Evolutionary conservation across 306 rosid species (phyloP), one percentile per base, ranked within the genome.

Genomic region (Castanospermum australe): DNA sequence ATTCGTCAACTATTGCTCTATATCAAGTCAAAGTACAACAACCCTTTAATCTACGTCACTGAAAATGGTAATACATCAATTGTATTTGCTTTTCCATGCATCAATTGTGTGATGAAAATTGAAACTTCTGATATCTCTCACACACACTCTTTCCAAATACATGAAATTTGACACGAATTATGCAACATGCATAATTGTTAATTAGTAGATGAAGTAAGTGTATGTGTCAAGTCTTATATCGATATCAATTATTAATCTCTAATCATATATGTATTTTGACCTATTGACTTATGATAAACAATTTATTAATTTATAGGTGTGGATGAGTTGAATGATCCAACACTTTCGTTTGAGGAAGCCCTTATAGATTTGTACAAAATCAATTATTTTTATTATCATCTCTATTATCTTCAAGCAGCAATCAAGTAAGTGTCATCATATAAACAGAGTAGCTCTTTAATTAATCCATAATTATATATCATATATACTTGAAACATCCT

Each of bases 301-400:
- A 25, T 20, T 33, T 30, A 8, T 75, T 39, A 47, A n/a, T 50
- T 10, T 73, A 30, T 4, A 90, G 94, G 97, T 1, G 8, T 77
- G 1, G 82, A 84, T 74, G 97, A 92, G 48, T 50, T 51, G 15
- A 57, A 83, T 77, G 87, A 92, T 67, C 83, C 84, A 32, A 77
- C 81, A 1, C 56, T 89, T 4, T 3, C 90, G 0, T 79, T 87
- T 7, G 79, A 86, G 52, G 66, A 86, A 81, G 88, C 88, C 4
- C 87, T 92, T 5, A 22, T 1, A 0, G 96, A 92, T 75, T 42
- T 54, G 14, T 50, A 20, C 0, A 84, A 92, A 66, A 77, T 92
- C 51, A 84, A 84, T 32, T 90, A 84, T 64, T 7, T 74, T 55
- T 2, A 18, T 36, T 35, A 8, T 67, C 95, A 92, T 86, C 93